Evolutionary conservation across 768 basidiomycete species (phyloP), one percentile per base, ranked within the genome.

Genomic region (Lactifluus pinguis): DNA sequence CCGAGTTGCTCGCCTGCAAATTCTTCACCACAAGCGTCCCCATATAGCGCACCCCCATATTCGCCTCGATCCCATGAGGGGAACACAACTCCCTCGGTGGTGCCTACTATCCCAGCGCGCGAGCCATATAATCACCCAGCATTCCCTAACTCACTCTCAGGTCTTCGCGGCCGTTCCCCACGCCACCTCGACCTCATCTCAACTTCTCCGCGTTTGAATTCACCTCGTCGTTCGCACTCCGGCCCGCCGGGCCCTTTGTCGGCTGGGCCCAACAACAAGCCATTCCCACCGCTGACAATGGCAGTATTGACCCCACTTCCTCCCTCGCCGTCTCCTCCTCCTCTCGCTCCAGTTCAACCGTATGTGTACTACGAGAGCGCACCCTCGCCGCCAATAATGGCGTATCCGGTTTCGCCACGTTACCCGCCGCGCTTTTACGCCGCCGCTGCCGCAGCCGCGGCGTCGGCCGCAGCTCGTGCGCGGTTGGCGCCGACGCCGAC

Each of bases 191-290:
- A 69, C 2, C 60, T 54, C 11, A 65, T 67, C 53, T 57, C 63
- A 6, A 66, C 71, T 5, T 67, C 71, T 3, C 66, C 69, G 19
- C 65, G 67, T 29, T 63, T 71, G 62, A 72, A 72, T 53, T 67
- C 72, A 19, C 70, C 69, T 21, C 70, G 74, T 38, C 64, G 74
- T 36, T 73, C 74, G 6, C 68, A 68, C 55, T 75, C 74, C 0
- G 73, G 73, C 17, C 74, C 74, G 8, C 65, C 65, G 14, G 55
- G 57, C 13, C 45, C 58, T 14, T 59, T 44, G 42, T 58, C 61
- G n/a, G 47, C 57, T n/a, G 61, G 60, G 17, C 19, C 42, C 56
- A 62, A 9, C 19, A 38, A 44, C 55, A 65, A 52, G 44, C 58
- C 57, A 0, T 60, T 49, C 42, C 58, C 55, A 30, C 25, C 53